Evolutionary conservation across 805 yeast genomes (phyloP).

Genomic region (Hanseniaspora guilliermondii): DNA sequence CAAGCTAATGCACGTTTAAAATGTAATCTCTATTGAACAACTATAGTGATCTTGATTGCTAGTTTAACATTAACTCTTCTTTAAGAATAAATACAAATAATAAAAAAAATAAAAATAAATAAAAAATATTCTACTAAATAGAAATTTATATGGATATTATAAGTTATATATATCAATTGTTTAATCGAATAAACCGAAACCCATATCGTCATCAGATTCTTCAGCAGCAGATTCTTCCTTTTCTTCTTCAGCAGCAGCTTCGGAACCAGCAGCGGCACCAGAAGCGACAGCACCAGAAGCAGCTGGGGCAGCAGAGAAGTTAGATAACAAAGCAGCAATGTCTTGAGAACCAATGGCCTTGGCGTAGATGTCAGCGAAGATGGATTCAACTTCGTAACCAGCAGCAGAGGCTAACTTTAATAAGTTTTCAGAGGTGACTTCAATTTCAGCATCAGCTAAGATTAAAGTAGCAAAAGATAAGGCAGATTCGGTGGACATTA

Average conservation of each 20-base stretch:
- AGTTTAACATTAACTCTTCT: too few species aligned
- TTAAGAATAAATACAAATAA: too few species aligned
- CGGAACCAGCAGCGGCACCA: constrained; percentile 36
- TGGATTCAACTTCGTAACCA: constrained; percentile 58
- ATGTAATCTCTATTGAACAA: too few species aligned
- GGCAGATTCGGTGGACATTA: constrained; percentile 81
- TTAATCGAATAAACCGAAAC: constrained; percentile 84
- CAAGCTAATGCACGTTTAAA: too few species aligned
- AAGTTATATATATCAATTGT: constrained; percentile 16
- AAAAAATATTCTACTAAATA: not conserved
- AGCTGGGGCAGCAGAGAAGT: constrained; percentile 42
- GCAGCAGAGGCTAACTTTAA: constrained; percentile 63
- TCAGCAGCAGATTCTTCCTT: constrained; percentile 50
- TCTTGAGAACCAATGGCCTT: constrained; percentile 73
- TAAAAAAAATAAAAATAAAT: not conserved
- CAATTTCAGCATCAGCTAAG: constrained; percentile 93
- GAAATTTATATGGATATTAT: not conserved
- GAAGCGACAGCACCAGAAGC: constrained; percentile 35
- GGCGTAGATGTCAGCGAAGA: constrained; percentile 75
- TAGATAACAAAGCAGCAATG: constrained; percentile 54
- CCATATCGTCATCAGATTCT: constrained; percentile 76
- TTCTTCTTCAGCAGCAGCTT: constrained; percentile 45
- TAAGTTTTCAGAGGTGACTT: constrained; percentile 76
- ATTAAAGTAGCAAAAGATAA: constrained; percentile 97
- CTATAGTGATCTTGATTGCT: too few species aligned